A percentile compares a stretch with the other conserved stretches of the same genome.
Evolutionary conservation across 1,284 basidiomycete species (phyloP).

Genomic region (Inonotus obliquus): DNA sequence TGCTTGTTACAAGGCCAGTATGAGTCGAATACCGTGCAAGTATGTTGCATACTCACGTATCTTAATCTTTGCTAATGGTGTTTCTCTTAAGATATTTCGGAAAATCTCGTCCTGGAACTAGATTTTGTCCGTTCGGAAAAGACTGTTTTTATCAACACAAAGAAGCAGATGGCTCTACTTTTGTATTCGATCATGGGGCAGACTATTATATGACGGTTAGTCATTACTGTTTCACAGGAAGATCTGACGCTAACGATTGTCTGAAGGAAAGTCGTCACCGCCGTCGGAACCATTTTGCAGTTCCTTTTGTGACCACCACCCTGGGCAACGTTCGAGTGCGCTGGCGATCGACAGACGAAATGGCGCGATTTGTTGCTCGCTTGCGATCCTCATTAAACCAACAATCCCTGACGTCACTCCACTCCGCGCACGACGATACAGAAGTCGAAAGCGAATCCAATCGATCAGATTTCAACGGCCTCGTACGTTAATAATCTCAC

Average conservation of each 20-base stretch:
- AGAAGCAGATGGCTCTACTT: conserved; percentile 57
- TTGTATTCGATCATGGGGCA: conserved; percentile 50
- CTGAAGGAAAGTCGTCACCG: not conserved
- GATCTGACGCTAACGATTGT: not conserved
- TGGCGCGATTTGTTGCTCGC: no score
- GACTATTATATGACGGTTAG: conserved; percentile 47
- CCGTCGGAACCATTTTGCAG: no score
- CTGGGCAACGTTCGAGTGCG: no score
- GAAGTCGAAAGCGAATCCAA: no score
- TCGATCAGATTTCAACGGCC: no score
- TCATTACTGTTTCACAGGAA: not conserved
- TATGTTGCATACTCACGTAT: conserved; percentile 29
- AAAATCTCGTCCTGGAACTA: conserved; percentile 38
- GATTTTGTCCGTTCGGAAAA: conserved; percentile 66
- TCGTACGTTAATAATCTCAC: no score
- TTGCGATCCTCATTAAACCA: no score
- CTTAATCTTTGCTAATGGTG: not conserved
- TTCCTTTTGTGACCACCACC: no score
- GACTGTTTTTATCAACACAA: conserved; percentile 74
- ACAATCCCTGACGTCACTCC: no score
- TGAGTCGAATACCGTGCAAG: conserved; percentile 63
- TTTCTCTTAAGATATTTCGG: conserved; percentile 51
- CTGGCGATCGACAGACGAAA: no score
- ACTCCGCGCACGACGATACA: no score
- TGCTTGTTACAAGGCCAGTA: conserved; percentile 62